Evolutionary conservation across 129 eudicot species (phyloP).

Genomic region (Silybum marianum): DNA sequence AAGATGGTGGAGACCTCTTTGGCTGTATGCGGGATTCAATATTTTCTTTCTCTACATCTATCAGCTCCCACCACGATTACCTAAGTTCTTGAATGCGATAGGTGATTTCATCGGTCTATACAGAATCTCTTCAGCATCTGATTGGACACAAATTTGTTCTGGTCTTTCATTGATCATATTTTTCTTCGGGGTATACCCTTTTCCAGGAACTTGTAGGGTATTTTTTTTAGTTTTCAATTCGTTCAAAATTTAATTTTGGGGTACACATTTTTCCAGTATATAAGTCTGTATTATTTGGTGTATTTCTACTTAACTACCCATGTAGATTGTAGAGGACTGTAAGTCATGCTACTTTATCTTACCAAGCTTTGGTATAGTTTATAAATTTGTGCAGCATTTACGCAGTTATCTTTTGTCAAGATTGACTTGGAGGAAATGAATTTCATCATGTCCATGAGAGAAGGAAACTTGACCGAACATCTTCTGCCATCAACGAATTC

Average conservation of each 20-base stretch:
- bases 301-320: conserved; percentile 11
- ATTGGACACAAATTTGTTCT: conserved; percentile 74
- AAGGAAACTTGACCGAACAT: conserved; percentile 79
- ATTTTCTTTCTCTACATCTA: conserved; percentile 66
- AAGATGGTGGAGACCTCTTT: conserved; percentile 97
- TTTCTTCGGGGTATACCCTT: conserved; percentile 71
- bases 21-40: conserved; percentile 80
- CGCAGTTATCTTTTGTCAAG: conserved; percentile 79
- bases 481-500: conserved; percentile 80
- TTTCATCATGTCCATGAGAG: conserved; percentile 81
- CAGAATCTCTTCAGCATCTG: conserved; percentile 63
- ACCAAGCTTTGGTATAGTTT: conserved; percentile 5
- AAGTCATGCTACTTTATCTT: conserved; percentile 5
- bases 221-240: conserved; percentile 9
- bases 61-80: conserved; percentile 75
- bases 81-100: conserved; percentile 40
- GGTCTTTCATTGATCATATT: conserved; percentile 68
- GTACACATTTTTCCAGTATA: conserved; percentile 8
- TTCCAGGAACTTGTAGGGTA: conserved; percentile 11
- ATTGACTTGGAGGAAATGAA: conserved; percentile 90
- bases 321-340: conserved; percentile 27
- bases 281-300: not conserved
- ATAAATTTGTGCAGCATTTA: conserved; percentile 22
- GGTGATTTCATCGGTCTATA: conserved; percentile 76
- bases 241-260: conserved; percentile 11